phyloP scores from a whole-genome alignment of 2,329 filamentous ascomycete species.

The Hymenoscyphus fructigenus region DNA sequence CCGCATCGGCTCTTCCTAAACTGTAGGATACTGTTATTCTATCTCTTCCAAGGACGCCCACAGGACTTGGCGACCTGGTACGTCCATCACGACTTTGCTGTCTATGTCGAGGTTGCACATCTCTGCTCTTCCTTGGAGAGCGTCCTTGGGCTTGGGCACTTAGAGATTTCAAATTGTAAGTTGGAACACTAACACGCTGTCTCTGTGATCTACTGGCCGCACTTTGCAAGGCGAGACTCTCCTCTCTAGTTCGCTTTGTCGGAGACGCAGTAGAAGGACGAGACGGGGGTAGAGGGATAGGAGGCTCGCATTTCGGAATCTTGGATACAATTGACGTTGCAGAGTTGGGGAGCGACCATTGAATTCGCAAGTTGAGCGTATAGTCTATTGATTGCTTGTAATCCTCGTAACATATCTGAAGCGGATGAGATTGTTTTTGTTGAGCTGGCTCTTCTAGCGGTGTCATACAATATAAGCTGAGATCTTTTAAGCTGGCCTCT shows the following conservation, averaged over 20 bases:
- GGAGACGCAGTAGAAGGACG: conserved; percentile 11
- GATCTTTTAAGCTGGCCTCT: not conserved
- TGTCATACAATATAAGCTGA: conserved; percentile 8
- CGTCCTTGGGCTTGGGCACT: conserved; percentile 58
- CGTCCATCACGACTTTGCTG: not conserved
- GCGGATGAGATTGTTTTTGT: conserved; percentile 13
- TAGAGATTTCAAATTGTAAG: conserved; percentile 60
- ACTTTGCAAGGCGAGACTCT: conserved; percentile 17
- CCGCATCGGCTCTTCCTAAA: conserved; percentile 27
- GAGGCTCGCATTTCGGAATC: not conserved
- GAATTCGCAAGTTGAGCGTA: conserved; percentile 20
- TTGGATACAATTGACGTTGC: not conserved
- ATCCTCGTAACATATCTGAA: conserved; percentile 14
- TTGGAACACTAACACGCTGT: conserved; percentile 28
- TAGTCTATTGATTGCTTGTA: conserved; percentile 17
- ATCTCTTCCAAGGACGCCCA: conserved; percentile 28
- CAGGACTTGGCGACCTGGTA: not conserved
- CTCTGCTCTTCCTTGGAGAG: conserved; percentile 39
- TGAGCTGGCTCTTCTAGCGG: conserved; percentile 11
- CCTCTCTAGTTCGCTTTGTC: conserved; percentile 8
- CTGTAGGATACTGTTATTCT: conserved; percentile 26
- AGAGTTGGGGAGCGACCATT: conserved; percentile 27
- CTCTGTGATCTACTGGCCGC: conserved; percentile 26
- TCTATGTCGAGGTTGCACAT: not conserved
- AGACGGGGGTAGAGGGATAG: not conserved